Percentiles rank a stretch among this genome's conserved stretches.
Evolutionary conservation across 176 grass and related monocot species (phyloP).

Genomic region (Zea luxurians): DNA sequence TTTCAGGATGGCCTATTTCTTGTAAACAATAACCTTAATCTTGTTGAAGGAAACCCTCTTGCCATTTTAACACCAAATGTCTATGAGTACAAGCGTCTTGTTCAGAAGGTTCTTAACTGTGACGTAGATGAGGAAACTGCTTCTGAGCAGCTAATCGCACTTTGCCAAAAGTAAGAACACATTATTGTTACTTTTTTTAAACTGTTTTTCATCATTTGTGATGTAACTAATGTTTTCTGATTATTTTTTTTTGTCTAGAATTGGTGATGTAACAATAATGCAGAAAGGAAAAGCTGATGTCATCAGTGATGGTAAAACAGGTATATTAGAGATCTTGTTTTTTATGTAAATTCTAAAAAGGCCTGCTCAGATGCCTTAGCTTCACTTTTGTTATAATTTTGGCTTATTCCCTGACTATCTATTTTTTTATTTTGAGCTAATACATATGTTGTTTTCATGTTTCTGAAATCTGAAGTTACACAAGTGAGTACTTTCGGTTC

Average conservation of each 20-base stretch:
- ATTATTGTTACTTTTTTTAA: background rate
- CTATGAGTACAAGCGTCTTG: slow-evolving; percentile 89
- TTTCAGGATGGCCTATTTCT: slow-evolving; percentile 90
- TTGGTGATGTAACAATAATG: slow-evolving; percentile 86
- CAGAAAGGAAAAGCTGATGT: slow-evolving; percentile 84
- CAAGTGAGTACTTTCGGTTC: slow-evolving; percentile 89
- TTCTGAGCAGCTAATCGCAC: slow-evolving; percentile 57
- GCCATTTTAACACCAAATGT: slow-evolving; percentile 89
- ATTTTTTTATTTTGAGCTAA: slow-evolving; percentile 7
- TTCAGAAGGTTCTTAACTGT: slow-evolving; percentile 78
- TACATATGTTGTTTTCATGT: slow-evolving; percentile 20
- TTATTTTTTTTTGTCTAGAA: slow-evolving; percentile 42
- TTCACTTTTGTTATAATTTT: background rate
- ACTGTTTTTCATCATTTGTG: background rate
- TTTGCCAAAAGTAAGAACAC: slow-evolving; percentile 63
- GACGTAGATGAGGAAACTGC: slow-evolving; percentile 65
- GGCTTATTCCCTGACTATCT: background rate
- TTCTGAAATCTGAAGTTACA: slow-evolving; percentile 71
- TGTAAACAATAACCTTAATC: slow-evolving; percentile 69
- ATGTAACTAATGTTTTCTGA: slow-evolving; percentile 1
- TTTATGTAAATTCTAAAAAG: background rate
- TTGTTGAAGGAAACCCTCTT: slow-evolving; percentile 62
- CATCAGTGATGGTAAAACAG: slow-evolving; percentile 91
- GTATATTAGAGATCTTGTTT: slow-evolving; percentile 37
- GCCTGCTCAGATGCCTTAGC: background rate